Percentiles rank a stretch among this genome's conserved stretches.
phyloP scores from a whole-genome alignment of 139 green algal species.

The Zygnema circumcarinatum region DNA sequence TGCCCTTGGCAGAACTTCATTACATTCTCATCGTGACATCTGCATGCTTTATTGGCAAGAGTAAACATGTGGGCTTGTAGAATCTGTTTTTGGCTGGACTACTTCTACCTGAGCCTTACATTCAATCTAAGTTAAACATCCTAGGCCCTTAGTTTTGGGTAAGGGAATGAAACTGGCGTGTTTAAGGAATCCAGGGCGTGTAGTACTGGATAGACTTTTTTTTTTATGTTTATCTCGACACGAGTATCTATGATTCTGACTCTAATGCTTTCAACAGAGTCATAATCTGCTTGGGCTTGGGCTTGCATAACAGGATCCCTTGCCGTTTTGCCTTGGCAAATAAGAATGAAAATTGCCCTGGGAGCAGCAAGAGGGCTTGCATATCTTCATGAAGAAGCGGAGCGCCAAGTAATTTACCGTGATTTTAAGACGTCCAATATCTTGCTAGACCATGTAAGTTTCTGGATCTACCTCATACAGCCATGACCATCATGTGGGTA shows the following conservation, averaged over 20 bases:
- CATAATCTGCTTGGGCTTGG: too few species aligned
- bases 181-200: too few species aligned
- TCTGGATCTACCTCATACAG: neutral
- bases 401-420: conserved; percentile 48
- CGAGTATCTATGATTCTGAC: too few species aligned
- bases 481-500: neutral
- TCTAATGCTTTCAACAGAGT: too few species aligned
- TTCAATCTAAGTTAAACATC: too few species aligned
- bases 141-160: too few species aligned
- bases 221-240: too few species aligned
- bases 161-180: too few species aligned
- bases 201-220: too few species aligned
- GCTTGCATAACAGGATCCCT: neutral
- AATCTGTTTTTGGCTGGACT: too few species aligned
- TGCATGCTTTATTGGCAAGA: neutral
- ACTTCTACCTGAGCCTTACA: too few species aligned
- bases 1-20: neutral
- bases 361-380: conserved; percentile 35
- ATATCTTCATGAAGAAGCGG: conserved; percentile 47
- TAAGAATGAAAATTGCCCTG: conserved; percentile 54
- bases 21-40: neutral
- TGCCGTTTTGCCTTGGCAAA: neutral
- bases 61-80: too few species aligned
- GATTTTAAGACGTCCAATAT: conserved; percentile 62
- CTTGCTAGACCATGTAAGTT: conserved; percentile 45